A percentile compares a stretch with the other conserved stretches of the same genome.
Evolutionary conservation across 306 rosid species (phyloP).

Genomic region (Macrotyloma uniflorum): DNA sequence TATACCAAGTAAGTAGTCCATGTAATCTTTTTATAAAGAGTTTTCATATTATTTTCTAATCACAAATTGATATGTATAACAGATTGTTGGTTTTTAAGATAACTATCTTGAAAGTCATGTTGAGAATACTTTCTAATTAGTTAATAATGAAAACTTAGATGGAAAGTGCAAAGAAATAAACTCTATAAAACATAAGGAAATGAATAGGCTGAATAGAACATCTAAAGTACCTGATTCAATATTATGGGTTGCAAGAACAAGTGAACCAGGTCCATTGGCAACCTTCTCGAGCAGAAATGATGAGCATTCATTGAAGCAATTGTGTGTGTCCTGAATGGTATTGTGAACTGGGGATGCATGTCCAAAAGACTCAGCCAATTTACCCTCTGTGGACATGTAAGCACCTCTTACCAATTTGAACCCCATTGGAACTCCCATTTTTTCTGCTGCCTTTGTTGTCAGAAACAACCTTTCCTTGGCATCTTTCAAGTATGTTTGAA

Average conservation of each 20-base stretch:
- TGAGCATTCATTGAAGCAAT: slow-evolving; percentile 70
- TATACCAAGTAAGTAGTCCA: too few relatives aligned
- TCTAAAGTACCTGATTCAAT: slow-evolving; percentile 69
- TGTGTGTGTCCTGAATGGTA: slow-evolving; percentile 71
- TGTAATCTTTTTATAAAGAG: too few relatives aligned
- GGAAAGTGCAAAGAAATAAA: too few relatives aligned
- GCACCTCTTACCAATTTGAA: slow-evolving; percentile 91
- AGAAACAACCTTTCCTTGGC: slow-evolving; percentile 68
- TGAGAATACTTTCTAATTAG: too few relatives aligned
- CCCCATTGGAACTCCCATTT: slow-evolving; percentile 72
- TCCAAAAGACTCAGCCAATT: slow-evolving; percentile 61
- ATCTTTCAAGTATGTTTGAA: slow-evolving; percentile 85
- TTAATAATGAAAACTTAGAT: too few relatives aligned
- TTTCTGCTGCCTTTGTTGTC: slow-evolving; percentile 53
- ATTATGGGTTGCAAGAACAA: slow-evolving; percentile 87
- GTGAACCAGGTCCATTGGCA: slow-evolving; percentile 54
- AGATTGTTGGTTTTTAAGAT: too few relatives aligned
- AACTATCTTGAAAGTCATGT: too few relatives aligned
- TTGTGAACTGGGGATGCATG: slow-evolving; percentile 74
- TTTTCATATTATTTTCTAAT: too few relatives aligned
- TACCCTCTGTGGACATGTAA: slow-evolving; percentile 76
- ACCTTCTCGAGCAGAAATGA: slow-evolving; percentile 65
- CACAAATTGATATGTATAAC: too few relatives aligned
- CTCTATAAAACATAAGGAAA: too few relatives aligned
- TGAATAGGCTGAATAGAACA: not conserved